Conservation (phyloP, 352 stramenopile species). For the Phytophthora cryptogea region DNA sequence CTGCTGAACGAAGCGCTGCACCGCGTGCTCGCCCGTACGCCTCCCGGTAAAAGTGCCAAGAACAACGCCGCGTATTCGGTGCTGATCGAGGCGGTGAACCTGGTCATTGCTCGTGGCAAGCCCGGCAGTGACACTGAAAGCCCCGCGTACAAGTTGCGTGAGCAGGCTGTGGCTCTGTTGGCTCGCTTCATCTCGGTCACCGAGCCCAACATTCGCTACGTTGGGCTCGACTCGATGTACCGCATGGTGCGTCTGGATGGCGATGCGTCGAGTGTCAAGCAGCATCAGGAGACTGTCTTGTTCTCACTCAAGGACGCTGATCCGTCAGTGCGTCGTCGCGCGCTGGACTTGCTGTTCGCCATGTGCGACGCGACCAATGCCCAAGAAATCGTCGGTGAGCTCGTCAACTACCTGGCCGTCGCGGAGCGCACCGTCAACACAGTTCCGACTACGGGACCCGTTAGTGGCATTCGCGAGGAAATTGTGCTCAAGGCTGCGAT, state of each 20-base stretch:
- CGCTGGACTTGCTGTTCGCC: slow-evolving; percentile 97
- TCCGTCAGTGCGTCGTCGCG: slow-evolving; percentile 95
- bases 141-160: slow-evolving; percentile 80
- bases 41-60: slow-evolving; percentile 85
- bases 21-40: slow-evolving; percentile 92
- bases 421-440: slow-evolving; percentile 79
- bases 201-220: slow-evolving; percentile 98
- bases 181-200: slow-evolving; percentile 97
- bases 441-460: slow-evolving; percentile 25
- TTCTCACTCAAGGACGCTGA: slow-evolving; percentile 97
- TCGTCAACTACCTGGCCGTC: slow-evolving; percentile 94
- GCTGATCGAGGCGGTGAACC: slow-evolving; percentile 97
- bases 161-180: slow-evolving; percentile 93
- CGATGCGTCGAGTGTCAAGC: slow-evolving; percentile 88
- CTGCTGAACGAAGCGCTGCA: slow-evolving; percentile 92
- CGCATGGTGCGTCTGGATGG: slow-evolving; percentile 91
- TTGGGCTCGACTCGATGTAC: slow-evolving; percentile 97
- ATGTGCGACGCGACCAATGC: slow-evolving; percentile 98
- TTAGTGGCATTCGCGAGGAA: slow-evolving; percentile 87
- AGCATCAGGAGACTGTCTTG: slow-evolving; percentile 95
- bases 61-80: slow-evolving; percentile 97
- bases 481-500: slow-evolving; percentile 99
- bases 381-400: slow-evolving; percentile 94
- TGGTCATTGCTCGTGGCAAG: slow-evolving; percentile 95
- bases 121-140: slow-evolving; percentile 39